These are phyloP conservation scores for Aspergillus awamori DNA, from an alignment of 2,329 filamentous ascomycete genomes.

Conservation along the genomic window DNA sequence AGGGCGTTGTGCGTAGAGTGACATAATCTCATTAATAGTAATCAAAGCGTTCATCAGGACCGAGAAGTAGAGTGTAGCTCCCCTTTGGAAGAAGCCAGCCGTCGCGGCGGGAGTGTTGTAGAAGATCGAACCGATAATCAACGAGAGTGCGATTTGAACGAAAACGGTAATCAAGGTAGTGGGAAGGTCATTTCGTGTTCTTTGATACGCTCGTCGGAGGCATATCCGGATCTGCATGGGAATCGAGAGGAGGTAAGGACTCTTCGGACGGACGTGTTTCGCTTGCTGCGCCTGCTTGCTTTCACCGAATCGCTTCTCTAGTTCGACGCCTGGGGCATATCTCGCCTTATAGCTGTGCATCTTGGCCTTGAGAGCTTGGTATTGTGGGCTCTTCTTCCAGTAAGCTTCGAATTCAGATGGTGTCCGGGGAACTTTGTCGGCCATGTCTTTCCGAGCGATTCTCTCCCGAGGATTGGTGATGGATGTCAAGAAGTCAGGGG, in stretches of 20 bases:
- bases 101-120: constrained; percentile 69
- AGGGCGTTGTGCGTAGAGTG: constrained; percentile 21
- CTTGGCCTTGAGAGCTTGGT: neutral
- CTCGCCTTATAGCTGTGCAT: constrained; percentile 9
- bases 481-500: constrained; percentile 19
- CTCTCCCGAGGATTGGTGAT: constrained; percentile 63
- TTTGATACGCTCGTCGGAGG: neutral
- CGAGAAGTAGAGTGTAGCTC: constrained; percentile 79
- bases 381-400: constrained; percentile 12
- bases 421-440: constrained; percentile 60
- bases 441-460: constrained; percentile 55
- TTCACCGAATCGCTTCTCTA: constrained; percentile 31
- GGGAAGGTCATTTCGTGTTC: neutral
- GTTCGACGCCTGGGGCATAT: neutral
- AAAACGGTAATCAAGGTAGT: constrained; percentile 2
- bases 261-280: constrained; percentile 1
- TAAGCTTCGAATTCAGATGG: constrained; percentile 64
- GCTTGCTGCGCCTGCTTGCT: constrained; percentile 38
- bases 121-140: constrained; percentile 64
- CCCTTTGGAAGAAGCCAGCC: constrained; percentile 72
- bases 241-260: neutral
- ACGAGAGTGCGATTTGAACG: neutral
- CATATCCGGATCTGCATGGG: neutral
- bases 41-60: constrained; percentile 80
- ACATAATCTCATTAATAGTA: constrained; percentile 64